These are phyloP conservation scores for Russula virescens DNA, from an alignment of 768 basidiomycete species.

Conservation along the genomic window DNA sequence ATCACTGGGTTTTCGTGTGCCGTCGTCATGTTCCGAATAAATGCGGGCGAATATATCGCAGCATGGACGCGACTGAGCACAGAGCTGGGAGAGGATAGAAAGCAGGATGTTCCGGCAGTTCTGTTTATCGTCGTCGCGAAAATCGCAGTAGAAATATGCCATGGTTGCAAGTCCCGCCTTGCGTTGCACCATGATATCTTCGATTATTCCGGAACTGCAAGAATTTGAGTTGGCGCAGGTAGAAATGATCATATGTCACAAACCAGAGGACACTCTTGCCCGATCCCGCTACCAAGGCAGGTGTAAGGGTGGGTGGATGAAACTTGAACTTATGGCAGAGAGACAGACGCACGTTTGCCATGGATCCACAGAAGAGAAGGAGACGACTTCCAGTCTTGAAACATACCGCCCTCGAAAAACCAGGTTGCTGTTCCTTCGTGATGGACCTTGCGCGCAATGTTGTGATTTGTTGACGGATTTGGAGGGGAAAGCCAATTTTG, in stretches of 20 bases:
- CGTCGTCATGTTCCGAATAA: not conserved
- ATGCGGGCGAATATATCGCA: not conserved
- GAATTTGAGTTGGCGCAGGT: not conserved
- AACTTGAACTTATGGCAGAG: too few species aligned
- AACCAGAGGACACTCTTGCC: constrained; percentile 1
- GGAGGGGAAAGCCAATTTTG: constrained; percentile 2
- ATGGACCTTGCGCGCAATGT: not conserved
- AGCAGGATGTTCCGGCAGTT: not conserved
- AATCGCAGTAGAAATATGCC: not conserved
- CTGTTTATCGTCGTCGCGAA: not conserved
- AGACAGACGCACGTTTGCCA: not conserved
- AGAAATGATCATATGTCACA: not conserved
- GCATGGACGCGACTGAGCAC: not conserved
- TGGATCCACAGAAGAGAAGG: not conserved
- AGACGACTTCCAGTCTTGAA: not conserved
- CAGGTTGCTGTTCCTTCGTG: not conserved
- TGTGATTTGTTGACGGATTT: not conserved
- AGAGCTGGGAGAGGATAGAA: not conserved
- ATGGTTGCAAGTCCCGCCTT: not conserved
- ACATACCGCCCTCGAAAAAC: not conserved
- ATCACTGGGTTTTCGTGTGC: not conserved
- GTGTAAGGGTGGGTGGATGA: too few species aligned
- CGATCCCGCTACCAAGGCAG: not conserved
- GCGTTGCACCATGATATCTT: not conserved
- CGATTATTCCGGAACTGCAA: not conserved